Percentiles rank a stretch among this genome's conserved stretches.
Conservation (phyloP, 1,139 yeast genomes). For the Diutina scorzettiae region DNA sequence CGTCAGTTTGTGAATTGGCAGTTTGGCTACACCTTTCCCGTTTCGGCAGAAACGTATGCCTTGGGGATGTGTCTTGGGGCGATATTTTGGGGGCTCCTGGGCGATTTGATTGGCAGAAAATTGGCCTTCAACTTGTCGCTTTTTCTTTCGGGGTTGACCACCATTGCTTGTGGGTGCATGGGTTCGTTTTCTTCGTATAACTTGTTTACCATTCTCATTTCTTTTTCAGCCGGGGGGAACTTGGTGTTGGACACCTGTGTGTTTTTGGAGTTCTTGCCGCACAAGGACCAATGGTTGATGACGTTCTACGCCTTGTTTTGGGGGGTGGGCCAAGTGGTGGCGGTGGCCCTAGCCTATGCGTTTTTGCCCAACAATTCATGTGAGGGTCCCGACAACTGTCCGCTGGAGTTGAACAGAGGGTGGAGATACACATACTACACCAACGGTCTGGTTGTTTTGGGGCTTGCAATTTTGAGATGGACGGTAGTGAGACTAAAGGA, state of each 20-base stretch:
- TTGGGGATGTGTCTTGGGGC: conserved; percentile 5
- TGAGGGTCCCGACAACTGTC: conserved; percentile 27
- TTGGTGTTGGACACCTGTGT: conserved; percentile 49
- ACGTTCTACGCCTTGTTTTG: conserved; percentile 49
- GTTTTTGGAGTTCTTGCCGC: conserved; percentile 46
- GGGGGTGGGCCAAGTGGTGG: conserved; percentile 52
- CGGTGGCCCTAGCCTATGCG: conserved; percentile 45
- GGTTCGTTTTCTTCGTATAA: conserved; percentile 34
- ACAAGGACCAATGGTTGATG: conserved; percentile 38
- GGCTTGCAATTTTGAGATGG: conserved; percentile 34
- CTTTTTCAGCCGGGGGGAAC: conserved; percentile 48
- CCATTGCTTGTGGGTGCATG: conserved; percentile 43
- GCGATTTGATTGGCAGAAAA: conserved; percentile 3
- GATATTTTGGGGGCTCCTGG: conserved; percentile 4
- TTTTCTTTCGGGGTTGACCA: conserved; percentile 29
- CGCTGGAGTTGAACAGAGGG: conserved; percentile 37
- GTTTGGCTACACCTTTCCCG: conserved; percentile 24
- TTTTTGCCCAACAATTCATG: conserved; percentile 40
- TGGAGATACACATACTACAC: conserved; percentile 50
- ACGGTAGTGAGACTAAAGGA: conserved; percentile 38
- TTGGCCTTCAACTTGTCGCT: conserved; percentile 5
- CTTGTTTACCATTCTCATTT: conserved; percentile 33
- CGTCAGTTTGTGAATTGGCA: conserved; percentile 31
- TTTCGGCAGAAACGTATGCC: conserved; percentile 13
- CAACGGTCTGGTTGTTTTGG: conserved; percentile 40